Base-by-base conservation (phyloP, 306 rosid genomes). In the Trifolium dubium region DNA sequence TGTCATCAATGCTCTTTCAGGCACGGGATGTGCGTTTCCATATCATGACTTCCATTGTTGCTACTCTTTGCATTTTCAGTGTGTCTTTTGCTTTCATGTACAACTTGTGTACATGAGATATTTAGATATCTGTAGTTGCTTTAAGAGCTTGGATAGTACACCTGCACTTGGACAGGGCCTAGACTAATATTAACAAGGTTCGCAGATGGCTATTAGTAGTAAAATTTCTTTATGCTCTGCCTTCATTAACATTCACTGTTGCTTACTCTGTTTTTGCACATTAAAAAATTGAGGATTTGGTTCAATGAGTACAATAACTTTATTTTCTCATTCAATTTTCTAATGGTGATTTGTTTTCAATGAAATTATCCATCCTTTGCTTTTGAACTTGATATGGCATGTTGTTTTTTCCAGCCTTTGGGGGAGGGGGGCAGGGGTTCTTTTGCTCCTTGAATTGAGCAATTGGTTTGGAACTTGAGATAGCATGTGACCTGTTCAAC, bases 41-140 rank as follows among this genome's bases (percentile, higher is more conserved):
- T 63, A 49, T 35, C 51, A 19, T 62, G 37, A 34, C 17, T 49
- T 17, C 29, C 17, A 4, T 62, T 34, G n/a, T 6, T 58, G 47
- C 34, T 63, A 29, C 60, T 44, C 44, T 11, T 54, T 53, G 12
- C 35, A 30, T 5, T 73, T 9, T 12, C 19, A 46, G 13, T 60
- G 5, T 49, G 39, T 51, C n/a, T 66, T 41, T 54, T 66, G 14
- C 46, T 54, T 11, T 43, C 35, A 43, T n/a, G 14, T 30, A 54
- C 6, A 29, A 31, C 55, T 43, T 37, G 4, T 66, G 47, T 56
- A 54, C 67, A 44, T 35, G 51, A 29, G 23, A 58, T 23, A 69
- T 77, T 39, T n/a, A 18, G 39, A 69, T 69, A 49, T 31, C 32
- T 66, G 47, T 55, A 63, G 64, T 40, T 65, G 3, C 44, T 75